Conservation (phyloP, 2,329 filamentous ascomycete species). For the Cordyceps tenuipes region DNA sequence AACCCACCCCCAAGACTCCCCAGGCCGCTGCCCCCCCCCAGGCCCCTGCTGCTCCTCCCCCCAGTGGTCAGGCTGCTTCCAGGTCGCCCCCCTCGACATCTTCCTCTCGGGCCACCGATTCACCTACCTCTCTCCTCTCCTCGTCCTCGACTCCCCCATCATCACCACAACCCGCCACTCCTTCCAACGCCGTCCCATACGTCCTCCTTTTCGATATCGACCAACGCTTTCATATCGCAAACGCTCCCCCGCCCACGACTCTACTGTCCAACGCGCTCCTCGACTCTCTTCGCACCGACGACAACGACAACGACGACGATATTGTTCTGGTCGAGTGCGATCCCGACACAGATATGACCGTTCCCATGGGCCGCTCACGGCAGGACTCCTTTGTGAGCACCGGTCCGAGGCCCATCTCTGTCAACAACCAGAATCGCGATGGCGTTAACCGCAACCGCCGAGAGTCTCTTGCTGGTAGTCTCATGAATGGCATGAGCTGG, state of each 20-base stretch:
- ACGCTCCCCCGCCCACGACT: slow-evolving; percentile 10
- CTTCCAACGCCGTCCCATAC: slow-evolving; percentile 11
- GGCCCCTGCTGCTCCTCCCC: background rate
- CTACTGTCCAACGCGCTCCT: slow-evolving; percentile 19
- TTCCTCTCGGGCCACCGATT: slow-evolving; percentile 4
- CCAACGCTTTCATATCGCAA: background rate
- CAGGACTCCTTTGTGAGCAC: slow-evolving; percentile 60
- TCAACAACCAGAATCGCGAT: slow-evolving; percentile 56
- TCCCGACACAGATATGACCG: slow-evolving; percentile 42
- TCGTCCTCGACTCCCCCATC: slow-evolving; percentile 16
- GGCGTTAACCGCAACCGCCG: slow-evolving; percentile 48
- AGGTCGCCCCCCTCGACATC: background rate
- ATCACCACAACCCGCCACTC: slow-evolving; percentile 18
- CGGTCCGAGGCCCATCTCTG: slow-evolving; percentile 58
- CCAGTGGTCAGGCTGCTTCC: background rate
- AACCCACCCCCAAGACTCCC: background rate
- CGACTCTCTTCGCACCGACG: slow-evolving; percentile 18
- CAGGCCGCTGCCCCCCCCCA: slow-evolving; percentile 3
- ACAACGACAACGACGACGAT: slow-evolving; percentile 23
- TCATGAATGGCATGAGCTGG: slow-evolving; percentile 88
- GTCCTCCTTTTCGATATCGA: slow-evolving; percentile 15
- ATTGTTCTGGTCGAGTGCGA: slow-evolving; percentile 19
- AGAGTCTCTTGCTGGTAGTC: slow-evolving; percentile 55
- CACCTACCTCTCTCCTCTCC: slow-evolving; percentile 12
- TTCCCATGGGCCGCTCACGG: slow-evolving; percentile 46